Evolutionary conservation across 306 rosid genomes (phyloP).

Genomic region (Neltuma alba): DNA sequence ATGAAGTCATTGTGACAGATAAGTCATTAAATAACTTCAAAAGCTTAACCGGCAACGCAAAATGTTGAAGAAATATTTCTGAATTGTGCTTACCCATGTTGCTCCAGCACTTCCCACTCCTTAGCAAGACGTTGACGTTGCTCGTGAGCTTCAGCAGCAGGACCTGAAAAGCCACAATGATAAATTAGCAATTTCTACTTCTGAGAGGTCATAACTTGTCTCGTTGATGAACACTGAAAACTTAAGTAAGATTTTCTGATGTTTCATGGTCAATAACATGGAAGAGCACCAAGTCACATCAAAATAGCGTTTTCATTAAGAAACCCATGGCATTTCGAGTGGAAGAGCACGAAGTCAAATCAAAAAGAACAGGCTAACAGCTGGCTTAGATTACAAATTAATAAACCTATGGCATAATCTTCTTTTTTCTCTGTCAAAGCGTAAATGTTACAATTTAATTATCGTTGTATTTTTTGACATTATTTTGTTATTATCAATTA

Average conservation of each 20-base stretch:
- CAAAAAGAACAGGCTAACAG: no score
- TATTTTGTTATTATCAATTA: no score
- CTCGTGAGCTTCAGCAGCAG: slow-evolving; percentile 50
- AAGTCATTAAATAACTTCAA: neutral
- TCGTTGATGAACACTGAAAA: neutral
- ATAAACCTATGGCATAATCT: no score
- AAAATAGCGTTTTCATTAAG: no score
- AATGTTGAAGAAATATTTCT: neutral
- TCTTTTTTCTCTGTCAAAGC: no score
- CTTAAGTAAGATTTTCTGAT: no score
- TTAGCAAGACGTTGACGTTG: slow-evolving; percentile 46
- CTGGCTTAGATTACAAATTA: no score
- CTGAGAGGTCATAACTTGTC: neutral
- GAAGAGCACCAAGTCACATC: no score
- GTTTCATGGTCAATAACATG: neutral
- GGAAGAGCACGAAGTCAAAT: neutral
- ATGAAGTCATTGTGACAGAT: slow-evolving; percentile 21
- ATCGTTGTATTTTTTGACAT: no score
- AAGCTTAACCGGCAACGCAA: neutral
- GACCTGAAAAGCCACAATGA: slow-evolving; percentile 41
- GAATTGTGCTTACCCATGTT: slow-evolving; percentile 47
- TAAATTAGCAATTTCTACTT: neutral
- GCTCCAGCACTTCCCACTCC: slow-evolving; percentile 55
- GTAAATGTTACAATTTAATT: no score
- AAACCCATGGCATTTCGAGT: neutral